These are phyloP conservation scores for Entophlyctis helioformis DNA, from an alignment of 192 early-diverging fungal species.

Conservation along the genomic window DNA sequence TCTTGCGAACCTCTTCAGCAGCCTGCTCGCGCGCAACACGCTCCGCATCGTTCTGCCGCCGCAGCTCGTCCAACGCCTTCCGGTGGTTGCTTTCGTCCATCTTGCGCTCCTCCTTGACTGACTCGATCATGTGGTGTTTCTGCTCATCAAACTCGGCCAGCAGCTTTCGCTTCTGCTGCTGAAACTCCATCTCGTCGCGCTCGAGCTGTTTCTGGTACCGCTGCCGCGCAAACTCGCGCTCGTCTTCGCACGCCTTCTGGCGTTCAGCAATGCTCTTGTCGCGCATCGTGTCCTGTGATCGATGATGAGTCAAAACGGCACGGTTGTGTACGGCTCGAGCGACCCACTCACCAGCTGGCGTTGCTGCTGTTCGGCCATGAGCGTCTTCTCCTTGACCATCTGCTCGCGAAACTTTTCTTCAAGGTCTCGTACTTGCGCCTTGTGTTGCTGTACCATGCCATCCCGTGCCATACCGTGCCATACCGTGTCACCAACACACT, in stretches of 20 bases:
- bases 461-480: too few species aligned
- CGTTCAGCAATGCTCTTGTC: slow-evolving; percentile 30
- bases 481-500: slow-evolving; percentile 3
- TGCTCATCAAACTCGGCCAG: slow-evolving; percentile 35
- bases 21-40: slow-evolving; percentile 5
- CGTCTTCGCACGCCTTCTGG: slow-evolving; percentile 43
- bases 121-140: slow-evolving; percentile 15
- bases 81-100: slow-evolving; percentile 15
- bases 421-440: slow-evolving; percentile 33
- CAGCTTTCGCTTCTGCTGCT: slow-evolving; percentile 44
- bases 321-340: too few species aligned
- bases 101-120: slow-evolving; percentile 15
- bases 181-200: slow-evolving; percentile 54
- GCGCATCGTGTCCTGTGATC: slow-evolving; percentile 21
- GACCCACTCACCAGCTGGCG: slow-evolving; percentile 26
- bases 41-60: slow-evolving; percentile 20
- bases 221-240: slow-evolving; percentile 45
- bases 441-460: slow-evolving; percentile 54
- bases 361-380: slow-evolving; percentile 32
- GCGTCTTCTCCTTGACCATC: slow-evolving; percentile 25
- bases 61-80: slow-evolving; percentile 20
- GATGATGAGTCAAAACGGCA: background rate
- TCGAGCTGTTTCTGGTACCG: slow-evolving; percentile 48
- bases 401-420: slow-evolving; percentile 41
- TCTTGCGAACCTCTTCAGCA: slow-evolving; percentile 20